Evolutionary conservation across 352 stramenopile genomes (phyloP).

Genomic region (Phytophthora pinifolia): DNA sequence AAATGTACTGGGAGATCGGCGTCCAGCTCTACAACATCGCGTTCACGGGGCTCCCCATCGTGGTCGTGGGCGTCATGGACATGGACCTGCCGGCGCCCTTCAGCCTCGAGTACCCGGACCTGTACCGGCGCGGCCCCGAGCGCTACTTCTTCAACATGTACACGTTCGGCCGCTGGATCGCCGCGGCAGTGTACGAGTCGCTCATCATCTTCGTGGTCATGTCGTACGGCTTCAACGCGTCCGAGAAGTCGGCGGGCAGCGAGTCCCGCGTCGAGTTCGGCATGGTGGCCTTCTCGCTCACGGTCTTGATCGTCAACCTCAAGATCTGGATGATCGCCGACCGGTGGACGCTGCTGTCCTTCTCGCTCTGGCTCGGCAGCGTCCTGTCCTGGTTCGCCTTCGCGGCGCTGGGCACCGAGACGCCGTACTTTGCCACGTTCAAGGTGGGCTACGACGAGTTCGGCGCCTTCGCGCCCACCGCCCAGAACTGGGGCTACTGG

Average conservation of each 20-base stretch:
- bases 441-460: slow-evolving; percentile 86
- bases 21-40: slow-evolving; percentile 95
- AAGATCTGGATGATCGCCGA: slow-evolving; percentile 91
- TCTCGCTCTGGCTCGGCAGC: slow-evolving; percentile 59
- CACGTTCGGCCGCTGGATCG: slow-evolving; percentile 79
- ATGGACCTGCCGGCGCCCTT: slow-evolving; percentile 81
- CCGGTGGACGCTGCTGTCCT: slow-evolving; percentile 69
- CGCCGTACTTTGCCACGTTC: slow-evolving; percentile 54
- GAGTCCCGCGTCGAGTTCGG: slow-evolving; percentile 82
- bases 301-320: slow-evolving; percentile 94
- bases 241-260: slow-evolving; percentile 48
- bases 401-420: slow-evolving; percentile 54
- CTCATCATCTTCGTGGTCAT: slow-evolving; percentile 83
- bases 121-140: slow-evolving; percentile 73
- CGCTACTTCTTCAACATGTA: slow-evolving; percentile 82
- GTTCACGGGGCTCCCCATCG: slow-evolving; percentile 92
- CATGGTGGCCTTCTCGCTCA: slow-evolving; percentile 90
- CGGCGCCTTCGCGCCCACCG: slow-evolving; percentile 63
- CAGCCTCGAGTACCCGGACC: slow-evolving; percentile 68
- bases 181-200: slow-evolving; percentile 74
- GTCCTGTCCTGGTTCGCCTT: slow-evolving; percentile 75
- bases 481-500: slow-evolving; percentile 53
- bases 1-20: slow-evolving; percentile 83
- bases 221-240: slow-evolving; percentile 77
- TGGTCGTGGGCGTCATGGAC: slow-evolving; percentile 81